phyloP scores from a whole-genome alignment of 768 basidiomycete genomes.

The Suillus clintonianus region DNA sequence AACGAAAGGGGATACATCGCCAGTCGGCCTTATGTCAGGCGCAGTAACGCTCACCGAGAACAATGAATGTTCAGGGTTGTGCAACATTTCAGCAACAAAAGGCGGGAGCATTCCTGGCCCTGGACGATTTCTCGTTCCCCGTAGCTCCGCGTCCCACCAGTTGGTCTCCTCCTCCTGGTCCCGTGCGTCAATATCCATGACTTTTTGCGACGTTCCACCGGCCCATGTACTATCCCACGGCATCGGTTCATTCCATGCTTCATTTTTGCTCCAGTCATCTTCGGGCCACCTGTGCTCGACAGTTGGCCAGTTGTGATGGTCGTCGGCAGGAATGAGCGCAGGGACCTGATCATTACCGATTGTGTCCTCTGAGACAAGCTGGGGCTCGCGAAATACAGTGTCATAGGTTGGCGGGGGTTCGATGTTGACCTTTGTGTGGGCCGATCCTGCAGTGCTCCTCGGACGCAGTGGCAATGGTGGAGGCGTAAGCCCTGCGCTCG shows the following conservation, averaged over 20 bases:
- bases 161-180: slow-evolving; percentile 57
- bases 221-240: slow-evolving; percentile 32
- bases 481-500: slow-evolving; percentile 15
- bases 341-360: slow-evolving; percentile 38
- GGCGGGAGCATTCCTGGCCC: slow-evolving; percentile 74
- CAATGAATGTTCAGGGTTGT: slow-evolving; percentile 72
- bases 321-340: slow-evolving; percentile 37
- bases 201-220: slow-evolving; percentile 22
- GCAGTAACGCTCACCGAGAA: slow-evolving; percentile 55
- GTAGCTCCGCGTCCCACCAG: slow-evolving; percentile 67
- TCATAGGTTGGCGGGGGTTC: slow-evolving; percentile 31
- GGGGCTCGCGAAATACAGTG: slow-evolving; percentile 53
- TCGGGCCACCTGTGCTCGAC: slow-evolving; percentile 16
- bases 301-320: slow-evolving; percentile 29
- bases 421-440: slow-evolving; percentile 35
- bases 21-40: slow-evolving; percentile 31
- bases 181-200: slow-evolving; percentile 60
- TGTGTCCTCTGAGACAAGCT: slow-evolving; percentile 49
- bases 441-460: slow-evolving; percentile 33
- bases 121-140: slow-evolving; percentile 52
- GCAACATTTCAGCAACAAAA: slow-evolving; percentile 63
- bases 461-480: slow-evolving; percentile 39
- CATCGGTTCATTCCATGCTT: slow-evolving; percentile 9
- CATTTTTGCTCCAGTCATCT: slow-evolving; percentile 1
- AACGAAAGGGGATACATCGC: slow-evolving; percentile 16